Percentiles rank a stretch among this genome's conserved stretches.
Evolutionary conservation across 495 filamentous ascomycete genomes (phyloP).

Genomic region (Hypoxylon cercidicola): DNA sequence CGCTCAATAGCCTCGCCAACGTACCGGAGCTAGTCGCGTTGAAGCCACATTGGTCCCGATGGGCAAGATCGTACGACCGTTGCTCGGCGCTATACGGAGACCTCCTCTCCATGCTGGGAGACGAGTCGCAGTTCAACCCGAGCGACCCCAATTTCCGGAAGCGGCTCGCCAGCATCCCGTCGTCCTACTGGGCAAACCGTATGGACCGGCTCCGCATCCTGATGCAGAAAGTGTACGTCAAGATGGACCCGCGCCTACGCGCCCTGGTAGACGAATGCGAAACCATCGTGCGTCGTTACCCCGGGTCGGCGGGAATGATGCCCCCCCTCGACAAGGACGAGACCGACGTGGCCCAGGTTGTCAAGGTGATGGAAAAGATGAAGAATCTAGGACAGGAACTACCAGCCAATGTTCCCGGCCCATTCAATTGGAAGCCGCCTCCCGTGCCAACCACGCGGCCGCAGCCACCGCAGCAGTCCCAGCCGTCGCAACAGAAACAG

Average conservation of each 20-base stretch:
- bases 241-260: slow-evolving; percentile 30
- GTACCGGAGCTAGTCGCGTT: not conserved
- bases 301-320: not conserved
- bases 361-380: not conserved
- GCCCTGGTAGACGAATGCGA: slow-evolving; percentile 31
- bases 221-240: slow-evolving; percentile 24
- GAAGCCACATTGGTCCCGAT: not conserved
- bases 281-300: not conserved
- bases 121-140: not conserved
- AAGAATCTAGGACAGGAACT: not conserved
- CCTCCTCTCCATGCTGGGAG: slow-evolving; percentile 15
- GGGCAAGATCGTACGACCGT: not conserved
- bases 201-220: slow-evolving; percentile 20
- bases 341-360: not conserved
- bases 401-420: not conserved
- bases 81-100: not conserved
- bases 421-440: not conserved
- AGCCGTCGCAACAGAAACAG: not conserved
- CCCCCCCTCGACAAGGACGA: not conserved
- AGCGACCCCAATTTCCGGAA: slow-evolving; percentile 27
- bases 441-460: not conserved
- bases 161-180: slow-evolving; percentile 30
- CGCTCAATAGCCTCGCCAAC: not conserved
- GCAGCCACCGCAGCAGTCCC: too few species aligned
- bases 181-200: slow-evolving; percentile 26